Evolutionary conservation across 1,139 yeast species (phyloP), one percentile per base, ranked within the genome.

Genomic region (Starmera stellimalicola): DNA sequence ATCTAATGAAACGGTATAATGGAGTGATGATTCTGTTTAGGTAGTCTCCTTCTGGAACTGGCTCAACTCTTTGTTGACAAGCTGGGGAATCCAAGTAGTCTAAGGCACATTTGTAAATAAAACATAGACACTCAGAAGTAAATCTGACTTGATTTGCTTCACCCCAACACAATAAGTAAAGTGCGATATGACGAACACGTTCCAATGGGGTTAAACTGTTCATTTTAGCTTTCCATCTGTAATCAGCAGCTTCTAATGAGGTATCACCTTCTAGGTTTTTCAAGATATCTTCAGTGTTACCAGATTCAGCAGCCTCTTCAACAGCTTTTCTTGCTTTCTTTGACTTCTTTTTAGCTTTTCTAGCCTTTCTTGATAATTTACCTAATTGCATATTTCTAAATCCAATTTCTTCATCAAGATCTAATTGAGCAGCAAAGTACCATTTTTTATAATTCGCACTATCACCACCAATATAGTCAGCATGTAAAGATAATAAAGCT

Each of bases 101-200:
- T 50, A 69, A 73, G 33, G 96, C 95, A 54, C 94, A 81, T 66
- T 91, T 88, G 70, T 77, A 91, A 51, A 93, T 77, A 68, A 81
- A 91, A 67, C 96, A 87, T 45, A 88, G 64, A 58, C 84, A 72
- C 64, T 91, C 99, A 11, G 98, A 87, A 37, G 91, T 78, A 62
- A 88, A 93, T 57, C 98, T 77, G 40, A 91, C 88, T 65, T 91
- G 97, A 62, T 88, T 88, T 29, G 97, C 95, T 64, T 91, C 99
- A 58, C 98, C 98, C 99, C 99, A 91, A 50, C 87, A 70, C 54
- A 88, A 70, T 50, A 91, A 67, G 64, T 85, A 91, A 41, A 91
- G 72, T 7, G 97, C 91, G 43, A 91, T 62, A 54, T 91, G 97
- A 55, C 94, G 77, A 29, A 84, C 87, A 58, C 94, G 77, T 57